Percentiles rank a stretch among this genome's conserved stretches.
Conservation (phyloP, 2,329 filamentous ascomycete species). For the Phyllosticta paracitricarpa region DNA sequence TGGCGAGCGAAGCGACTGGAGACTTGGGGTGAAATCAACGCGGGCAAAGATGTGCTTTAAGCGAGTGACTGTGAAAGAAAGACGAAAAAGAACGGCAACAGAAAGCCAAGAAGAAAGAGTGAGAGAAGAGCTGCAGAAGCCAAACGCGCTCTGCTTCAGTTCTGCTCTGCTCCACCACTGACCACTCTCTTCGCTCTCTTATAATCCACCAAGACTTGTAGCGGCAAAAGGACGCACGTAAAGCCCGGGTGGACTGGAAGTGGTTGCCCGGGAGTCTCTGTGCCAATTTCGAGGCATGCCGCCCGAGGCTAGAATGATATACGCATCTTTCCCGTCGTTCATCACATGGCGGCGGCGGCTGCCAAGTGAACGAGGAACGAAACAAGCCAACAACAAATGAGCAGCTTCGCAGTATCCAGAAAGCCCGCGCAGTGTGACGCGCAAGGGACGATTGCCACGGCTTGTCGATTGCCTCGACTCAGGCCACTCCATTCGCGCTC, state of each 20-base stretch:
- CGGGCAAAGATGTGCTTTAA: background rate
- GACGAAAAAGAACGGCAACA: background rate
- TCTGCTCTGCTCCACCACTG: background rate
- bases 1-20: background rate
- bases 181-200: background rate
- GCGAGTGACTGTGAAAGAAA: background rate
- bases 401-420: background rate
- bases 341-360: background rate
- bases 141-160: background rate
- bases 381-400: background rate
- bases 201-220: background rate
- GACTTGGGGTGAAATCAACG: background rate
- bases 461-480: background rate
- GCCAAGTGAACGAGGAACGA: background rate
- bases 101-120: background rate
- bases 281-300: slow-evolving; percentile 3
- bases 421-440: background rate
- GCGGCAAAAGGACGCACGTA: background rate
- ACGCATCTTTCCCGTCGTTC: background rate
- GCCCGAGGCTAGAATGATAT: background rate
- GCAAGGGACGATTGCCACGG: background rate
- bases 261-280: background rate
- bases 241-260: background rate
- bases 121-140: background rate
- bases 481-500: background rate